Evolutionary conservation across 768 basidiomycete genomes (phyloP).

Genomic region (Russula griseocarnosa): DNA sequence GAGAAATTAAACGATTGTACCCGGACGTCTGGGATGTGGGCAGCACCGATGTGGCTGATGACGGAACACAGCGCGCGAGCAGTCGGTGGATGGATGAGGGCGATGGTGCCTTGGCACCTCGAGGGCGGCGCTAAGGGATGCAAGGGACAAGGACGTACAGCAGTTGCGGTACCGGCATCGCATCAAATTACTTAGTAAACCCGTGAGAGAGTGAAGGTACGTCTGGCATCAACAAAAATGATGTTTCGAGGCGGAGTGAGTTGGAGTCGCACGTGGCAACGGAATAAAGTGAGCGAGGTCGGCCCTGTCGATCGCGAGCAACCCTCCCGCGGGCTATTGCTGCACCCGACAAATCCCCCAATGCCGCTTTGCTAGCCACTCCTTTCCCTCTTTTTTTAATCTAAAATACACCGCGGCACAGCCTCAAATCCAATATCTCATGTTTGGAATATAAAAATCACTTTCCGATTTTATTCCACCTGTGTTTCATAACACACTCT

Average conservation of each 20-base stretch:
- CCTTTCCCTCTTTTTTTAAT: neutral
- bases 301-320: neutral
- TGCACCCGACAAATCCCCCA: neutral
- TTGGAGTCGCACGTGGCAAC: constrained; percentile 10
- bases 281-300: neutral
- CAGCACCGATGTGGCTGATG: neutral
- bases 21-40: neutral
- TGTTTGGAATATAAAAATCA: constrained; percentile 4
- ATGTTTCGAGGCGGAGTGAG: too few species aligned
- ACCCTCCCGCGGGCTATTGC: neutral
- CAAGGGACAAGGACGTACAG: neutral
- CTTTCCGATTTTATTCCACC: constrained; percentile 4
- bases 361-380: constrained; percentile 17
- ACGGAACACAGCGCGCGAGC: too few species aligned
- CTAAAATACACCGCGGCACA: neutral
- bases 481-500: constrained; percentile 10
- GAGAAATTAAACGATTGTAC: neutral
- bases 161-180: neutral
- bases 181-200: neutral
- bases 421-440: neutral
- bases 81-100: neutral
- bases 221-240: neutral
- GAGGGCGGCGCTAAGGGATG: neutral
- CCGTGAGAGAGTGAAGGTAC: neutral
- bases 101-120: neutral